Base-by-base conservation (phyloP, 306 rosid genomes). In the Argentina anserina region DNA sequence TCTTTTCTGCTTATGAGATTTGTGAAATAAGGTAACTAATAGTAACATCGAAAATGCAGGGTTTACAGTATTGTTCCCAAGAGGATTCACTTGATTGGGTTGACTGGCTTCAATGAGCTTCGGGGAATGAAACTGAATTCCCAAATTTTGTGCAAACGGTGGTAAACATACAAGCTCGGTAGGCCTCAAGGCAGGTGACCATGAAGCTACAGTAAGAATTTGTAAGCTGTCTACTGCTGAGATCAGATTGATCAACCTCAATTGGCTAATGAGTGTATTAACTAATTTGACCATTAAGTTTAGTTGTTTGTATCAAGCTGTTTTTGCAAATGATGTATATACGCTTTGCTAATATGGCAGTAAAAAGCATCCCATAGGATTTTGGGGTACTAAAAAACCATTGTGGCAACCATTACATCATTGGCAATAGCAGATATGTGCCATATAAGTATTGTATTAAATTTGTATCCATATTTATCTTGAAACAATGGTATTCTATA, bases 61-160 rank as follows among this genome's bases (percentile, higher is more conserved):
- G 84, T 77, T 83, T 86, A 80, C 81, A 77, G 45, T 94, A 87
- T 79, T 14, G 84, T 58, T 91, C 98, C 66, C 94, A 91, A 74
- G 95, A 94, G 39, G 81, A 92, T 75, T 25, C 83, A 37, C 42
- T 89, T 64, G 87, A 73, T 9, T 86, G 96, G 92, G 3, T 83
- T 14, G 89, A 84, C 85, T 71, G 81, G 80, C 15, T 86, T 86
- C 84, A 56, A 50, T 26, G 5, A 41, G 66, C 73, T 52, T 66
- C 72, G 31, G 71, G 78, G 74, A 79, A 42, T 61, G 20, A 46
- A 39, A 39, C 6, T 9, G 43, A 58, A 76, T 78, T 80, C 72
- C 73, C 39, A 75, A 72, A 59, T 71, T 80, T 78, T 77, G 78
- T 72, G 46, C 67, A 39, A 39, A 29, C 55, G 60, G 42, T 12